Conservation (phyloP, 2,329 filamentous ascomycete genomes). For the Tolypocladium endophyticum region DNA sequence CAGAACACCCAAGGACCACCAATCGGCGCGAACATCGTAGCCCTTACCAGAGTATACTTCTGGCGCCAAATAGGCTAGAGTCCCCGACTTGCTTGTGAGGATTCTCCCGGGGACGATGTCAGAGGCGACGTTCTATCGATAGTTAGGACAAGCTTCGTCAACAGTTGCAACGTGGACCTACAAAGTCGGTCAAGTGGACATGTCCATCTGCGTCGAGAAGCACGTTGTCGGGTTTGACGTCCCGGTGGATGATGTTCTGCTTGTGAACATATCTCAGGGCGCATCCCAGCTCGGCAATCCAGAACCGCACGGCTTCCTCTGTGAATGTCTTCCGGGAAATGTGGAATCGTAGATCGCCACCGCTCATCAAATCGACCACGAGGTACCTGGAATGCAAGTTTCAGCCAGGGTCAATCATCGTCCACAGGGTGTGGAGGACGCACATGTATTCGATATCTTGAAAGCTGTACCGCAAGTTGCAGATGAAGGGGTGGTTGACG, state of each 20-base stretch:
- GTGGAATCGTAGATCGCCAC: slow-evolving; percentile 92
- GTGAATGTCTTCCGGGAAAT: slow-evolving; percentile 97
- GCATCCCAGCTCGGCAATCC: slow-evolving; percentile 90
- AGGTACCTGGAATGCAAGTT: slow-evolving; percentile 58
- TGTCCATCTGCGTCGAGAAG: slow-evolving; percentile 82
- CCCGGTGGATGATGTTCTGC: slow-evolving; percentile 82
- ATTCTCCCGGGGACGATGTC: slow-evolving; percentile 76
- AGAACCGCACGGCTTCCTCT: slow-evolving; percentile 92
- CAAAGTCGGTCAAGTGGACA: slow-evolving; percentile 95
- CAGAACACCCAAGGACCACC: slow-evolving; percentile 97
- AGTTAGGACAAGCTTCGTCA: slow-evolving; percentile 9
- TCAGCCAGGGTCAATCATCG: neutral
- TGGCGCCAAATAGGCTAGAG: slow-evolving; percentile 86
- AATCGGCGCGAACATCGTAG: slow-evolving; percentile 85
- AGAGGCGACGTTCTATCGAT: slow-evolving; percentile 85
- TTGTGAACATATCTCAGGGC: slow-evolving; percentile 78
- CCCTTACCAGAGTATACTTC: slow-evolving; percentile 89
- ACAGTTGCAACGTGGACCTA: slow-evolving; percentile 33
- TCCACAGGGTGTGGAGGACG: slow-evolving; percentile 20
- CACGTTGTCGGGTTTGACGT: slow-evolving; percentile 89
- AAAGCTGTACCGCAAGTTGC: slow-evolving; percentile 97
- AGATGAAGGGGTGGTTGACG: slow-evolving; percentile 94
- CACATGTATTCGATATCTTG: slow-evolving; percentile 99
- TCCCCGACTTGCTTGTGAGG: slow-evolving; percentile 92
- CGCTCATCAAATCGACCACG: slow-evolving; percentile 96